Conservation (phyloP, 805 yeast genomes). For the Blastobotrys chiropterorum region DNA sequence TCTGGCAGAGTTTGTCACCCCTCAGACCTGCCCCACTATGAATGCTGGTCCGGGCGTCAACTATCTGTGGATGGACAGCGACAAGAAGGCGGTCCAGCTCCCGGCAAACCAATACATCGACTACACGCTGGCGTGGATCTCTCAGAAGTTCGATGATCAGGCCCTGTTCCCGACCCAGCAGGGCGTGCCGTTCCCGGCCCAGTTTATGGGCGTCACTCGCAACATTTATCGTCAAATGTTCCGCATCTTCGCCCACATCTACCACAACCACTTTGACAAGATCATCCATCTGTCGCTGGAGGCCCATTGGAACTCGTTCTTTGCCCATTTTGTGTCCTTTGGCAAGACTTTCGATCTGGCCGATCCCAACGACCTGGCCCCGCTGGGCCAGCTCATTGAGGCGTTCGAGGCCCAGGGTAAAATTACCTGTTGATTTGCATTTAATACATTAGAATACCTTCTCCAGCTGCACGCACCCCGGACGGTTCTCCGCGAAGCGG, state of each 20-base stretch:
- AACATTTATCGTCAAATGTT: constrained; percentile 90
- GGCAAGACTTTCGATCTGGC: constrained; percentile 76
- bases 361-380: constrained; percentile 73
- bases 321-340: constrained; percentile 88
- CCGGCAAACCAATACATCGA: constrained; percentile 95
- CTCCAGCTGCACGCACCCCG: no score
- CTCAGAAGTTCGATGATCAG: constrained; percentile 82
- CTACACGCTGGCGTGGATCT: constrained; percentile 84
- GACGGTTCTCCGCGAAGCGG: no score
- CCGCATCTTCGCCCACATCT: constrained; percentile 90
- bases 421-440: constrained; percentile 35
- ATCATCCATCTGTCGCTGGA: constrained; percentile 86
- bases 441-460: neutral
- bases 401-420: constrained; percentile 82
- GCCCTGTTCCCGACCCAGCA: constrained; percentile 84
- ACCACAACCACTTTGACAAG: constrained; percentile 90
- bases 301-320: constrained; percentile 97
- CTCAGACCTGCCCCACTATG: constrained; percentile 88
- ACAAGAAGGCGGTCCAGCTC: constrained; percentile 72
- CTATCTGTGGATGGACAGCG: constrained; percentile 81
- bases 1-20: constrained; percentile 85
- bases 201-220: constrained; percentile 73
- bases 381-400: constrained; percentile 70
- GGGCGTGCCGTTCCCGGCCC: constrained; percentile 84
- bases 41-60: constrained; percentile 91